Base-by-base conservation (phyloP, 2,329 filamentous ascomycete genomes). In the Aspergillus sojae region DNA sequence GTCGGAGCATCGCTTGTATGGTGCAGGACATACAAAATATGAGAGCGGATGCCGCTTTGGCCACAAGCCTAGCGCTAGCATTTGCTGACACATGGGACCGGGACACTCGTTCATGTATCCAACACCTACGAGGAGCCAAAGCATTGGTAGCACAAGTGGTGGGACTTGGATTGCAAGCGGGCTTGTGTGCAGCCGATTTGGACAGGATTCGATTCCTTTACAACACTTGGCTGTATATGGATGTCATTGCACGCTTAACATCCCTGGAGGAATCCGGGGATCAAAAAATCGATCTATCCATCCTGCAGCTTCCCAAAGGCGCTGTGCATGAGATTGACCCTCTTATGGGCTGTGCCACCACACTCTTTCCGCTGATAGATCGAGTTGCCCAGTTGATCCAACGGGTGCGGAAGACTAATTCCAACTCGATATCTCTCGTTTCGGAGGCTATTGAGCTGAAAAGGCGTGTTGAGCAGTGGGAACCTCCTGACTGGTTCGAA, bases 181-280 rank as follows among this genome's bases (percentile, higher is more conserved):
- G 69, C 5, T 62, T 80, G 36, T 72, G 70, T n/a, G 83, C 82
- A 4, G 74, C 81, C 28, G 84, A 87, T 52, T 73, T 86, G 14
- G 78, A 81, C 45, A 80, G 88, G 9, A 78, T 91, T 28, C 86
- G 86, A 61, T 91, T 91, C 68, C 79, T 92, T 21, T 89, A 88
- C 77, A 91, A 91, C 71, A 87, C 86, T 4, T 91, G 88, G 87
- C 83, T 91, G 9, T 92, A 91, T 70, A 89, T 91, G 84, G 88
- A 91, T 72, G 89, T 91, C 32, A 88, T 91, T 65, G 86, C 89
- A 28, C 84, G 89, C 16, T 78, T 92, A 56, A 91, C 88, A 0
- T 88, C 88, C 3, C 77, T 86, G 3, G 85, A 87, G 62, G 83
- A 85, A 41, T 85, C 86, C 28, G 85, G 86, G 14, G 81, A 85